Evolutionary conservation across 495 filamentous ascomycete genomes (phyloP), one percentile per base, ranked within the genome.

Genomic region (Penicillium maclennaniae): DNA sequence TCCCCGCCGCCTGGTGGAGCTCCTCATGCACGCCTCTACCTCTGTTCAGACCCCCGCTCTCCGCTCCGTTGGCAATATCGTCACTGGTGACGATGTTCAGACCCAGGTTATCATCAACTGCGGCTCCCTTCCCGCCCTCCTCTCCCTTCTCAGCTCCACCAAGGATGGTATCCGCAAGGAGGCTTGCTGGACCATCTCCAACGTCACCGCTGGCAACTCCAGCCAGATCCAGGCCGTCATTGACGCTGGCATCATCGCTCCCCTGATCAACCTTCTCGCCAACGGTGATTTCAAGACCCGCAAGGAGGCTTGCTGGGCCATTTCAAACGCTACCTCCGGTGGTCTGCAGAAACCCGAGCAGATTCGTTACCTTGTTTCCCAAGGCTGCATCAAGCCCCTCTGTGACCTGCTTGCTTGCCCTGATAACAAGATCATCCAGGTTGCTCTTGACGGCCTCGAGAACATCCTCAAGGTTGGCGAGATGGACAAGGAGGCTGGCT

Each of bases 341-440:
- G 95, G 95, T 57, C 85, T 99, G 17, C 92, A 97, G 75, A 97
- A 97, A 79, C 95, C 95, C 5, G 95, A 97, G 26, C 95, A 99
- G 76, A 99, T 99, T 56, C 82, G 95, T 51, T 97, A 96, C 63
- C 80, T 99, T 46, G 95, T 99, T 43, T 69, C 81, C 8, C 86
- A 92, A 68, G 95, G 95, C 46, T 96, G 90, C 79, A 97, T 99
- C 75, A 95, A 90, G 76, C 95, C 95, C 0, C 83, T 99, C 34
- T 99, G 95, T 71, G 95, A 99, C 59, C 85, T 99, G 17, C 83
- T 99, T 17, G 87, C 84, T 37, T 97, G 95, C 79, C 95, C 95
- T 14, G 95, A 99, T 72, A 99, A 99, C 76, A 99, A 99, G 83
- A 99, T 99, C 68, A 97, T 99, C 61, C 95, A 99, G 69, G 95